Evolutionary conservation across 805 yeast species (phyloP).

Genomic region (Ogataea naganishii): DNA sequence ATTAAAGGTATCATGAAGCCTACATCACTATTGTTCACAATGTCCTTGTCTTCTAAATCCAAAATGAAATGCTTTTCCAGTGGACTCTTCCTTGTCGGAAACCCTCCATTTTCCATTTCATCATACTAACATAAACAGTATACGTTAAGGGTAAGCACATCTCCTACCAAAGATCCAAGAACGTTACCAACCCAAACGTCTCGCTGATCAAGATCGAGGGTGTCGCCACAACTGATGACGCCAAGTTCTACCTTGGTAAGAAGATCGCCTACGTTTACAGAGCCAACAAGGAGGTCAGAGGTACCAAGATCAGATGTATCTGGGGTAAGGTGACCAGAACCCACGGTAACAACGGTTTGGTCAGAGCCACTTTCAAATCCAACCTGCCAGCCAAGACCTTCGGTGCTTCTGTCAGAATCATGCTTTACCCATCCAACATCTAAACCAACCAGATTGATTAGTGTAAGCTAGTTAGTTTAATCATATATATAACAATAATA

Average conservation of each 20-base stretch:
- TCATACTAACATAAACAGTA: constrained; percentile 41
- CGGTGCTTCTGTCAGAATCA: constrained; percentile 99
- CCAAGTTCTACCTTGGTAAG: constrained; percentile 99
- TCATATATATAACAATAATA: no score
- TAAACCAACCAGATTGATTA: constrained; percentile 38
- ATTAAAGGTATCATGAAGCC: no score
- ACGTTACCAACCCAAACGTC: constrained; percentile 95
- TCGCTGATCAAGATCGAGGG: constrained; percentile 97
- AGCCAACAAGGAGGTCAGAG: constrained; percentile 96
- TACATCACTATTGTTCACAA: no score
- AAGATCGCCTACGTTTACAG: constrained; percentile 99
- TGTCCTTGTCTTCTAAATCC: no score
- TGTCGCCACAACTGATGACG: constrained; percentile 85
- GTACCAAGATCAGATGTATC: constrained; percentile 98
- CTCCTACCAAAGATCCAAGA: constrained; percentile 99
- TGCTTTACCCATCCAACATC: constrained; percentile 99
- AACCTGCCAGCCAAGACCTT: constrained; percentile 99
- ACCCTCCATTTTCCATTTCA: neutral
- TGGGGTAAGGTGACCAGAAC: constrained; percentile 99
- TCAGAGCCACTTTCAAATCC: constrained; percentile 97
- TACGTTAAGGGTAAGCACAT: constrained; percentile 99
- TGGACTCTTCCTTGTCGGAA: constrained; percentile 1
- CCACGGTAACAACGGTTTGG: constrained; percentile 97
- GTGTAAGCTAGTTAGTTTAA: no score
- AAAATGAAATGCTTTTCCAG: neutral